Evolutionary conservation across 805 yeast species (phyloP).

Genomic region (Candida bentonensis): DNA sequence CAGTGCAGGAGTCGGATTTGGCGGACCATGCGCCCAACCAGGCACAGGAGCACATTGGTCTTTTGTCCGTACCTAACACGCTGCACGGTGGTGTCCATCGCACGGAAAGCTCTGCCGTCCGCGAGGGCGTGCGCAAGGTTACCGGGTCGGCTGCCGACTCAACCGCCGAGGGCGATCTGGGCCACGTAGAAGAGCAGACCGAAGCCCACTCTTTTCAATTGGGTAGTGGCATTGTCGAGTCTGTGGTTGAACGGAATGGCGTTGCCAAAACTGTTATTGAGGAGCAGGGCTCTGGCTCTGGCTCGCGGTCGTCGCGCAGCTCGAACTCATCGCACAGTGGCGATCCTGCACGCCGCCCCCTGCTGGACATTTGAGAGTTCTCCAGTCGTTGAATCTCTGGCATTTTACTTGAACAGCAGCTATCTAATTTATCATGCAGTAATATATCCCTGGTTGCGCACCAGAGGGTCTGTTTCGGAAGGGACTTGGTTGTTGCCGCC

Average conservation of each 20-base stretch:
- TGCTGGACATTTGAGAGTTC: background rate
- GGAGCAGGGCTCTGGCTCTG: slow-evolving; percentile 20
- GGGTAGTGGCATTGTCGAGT: slow-evolving; percentile 60
- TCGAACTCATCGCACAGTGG: background rate
- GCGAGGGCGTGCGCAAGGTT: slow-evolving; percentile 6
- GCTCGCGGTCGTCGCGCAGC: background rate
- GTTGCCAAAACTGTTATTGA: slow-evolving; percentile 77
- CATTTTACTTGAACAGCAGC: too few relatives aligned
- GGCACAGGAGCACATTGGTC: background rate
- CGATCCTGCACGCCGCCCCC: background rate
- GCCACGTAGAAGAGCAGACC: background rate
- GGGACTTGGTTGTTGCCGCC: too few relatives aligned
- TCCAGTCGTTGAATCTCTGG: too few relatives aligned
- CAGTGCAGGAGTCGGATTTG: background rate
- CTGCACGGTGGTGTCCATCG: slow-evolving; percentile 11
- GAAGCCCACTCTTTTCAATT: slow-evolving; percentile 17
- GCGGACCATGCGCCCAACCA: background rate
- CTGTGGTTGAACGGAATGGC: slow-evolving; percentile 72
- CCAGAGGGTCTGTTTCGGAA: too few relatives aligned
- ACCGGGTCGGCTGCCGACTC: slow-evolving; percentile 2
- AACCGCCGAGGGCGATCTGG: slow-evolving; percentile 4
- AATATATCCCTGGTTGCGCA: too few relatives aligned
- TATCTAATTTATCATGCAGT: too few relatives aligned
- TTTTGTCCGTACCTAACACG: background rate
- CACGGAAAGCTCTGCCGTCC: slow-evolving; percentile 13